Percentiles rank a stretch among this genome's conserved stretches.
phyloP scores from a whole-genome alignment of 176 grass and related monocot genomes.

The Eleusine indica region DNA sequence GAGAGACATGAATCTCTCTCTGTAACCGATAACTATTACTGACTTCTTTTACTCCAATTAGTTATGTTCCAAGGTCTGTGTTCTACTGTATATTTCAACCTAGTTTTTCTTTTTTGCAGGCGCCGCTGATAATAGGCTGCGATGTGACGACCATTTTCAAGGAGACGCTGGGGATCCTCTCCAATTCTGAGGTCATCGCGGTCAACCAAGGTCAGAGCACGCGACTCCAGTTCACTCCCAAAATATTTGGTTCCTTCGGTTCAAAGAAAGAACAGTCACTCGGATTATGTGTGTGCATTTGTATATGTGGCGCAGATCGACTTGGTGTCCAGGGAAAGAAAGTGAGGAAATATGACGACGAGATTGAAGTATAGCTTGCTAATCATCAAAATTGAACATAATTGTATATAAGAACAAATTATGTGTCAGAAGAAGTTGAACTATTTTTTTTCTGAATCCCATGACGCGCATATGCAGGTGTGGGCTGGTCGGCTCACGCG shows the following conservation, averaged over 20 bases:
- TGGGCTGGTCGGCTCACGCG: constrained; percentile 60
- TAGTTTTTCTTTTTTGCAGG: constrained; percentile 23
- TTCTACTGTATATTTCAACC: too few species aligned
- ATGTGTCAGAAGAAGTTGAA: neutral
- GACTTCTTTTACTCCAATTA: too few species aligned
- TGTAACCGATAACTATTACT: too few species aligned
- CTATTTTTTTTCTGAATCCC: neutral
- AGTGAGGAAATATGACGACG: constrained; percentile 55
- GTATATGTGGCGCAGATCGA: constrained; percentile 46
- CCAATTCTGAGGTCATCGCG: constrained; percentile 33
- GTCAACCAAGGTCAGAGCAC: constrained; percentile 67
- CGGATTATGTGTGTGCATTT: neutral
- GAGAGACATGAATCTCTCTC: too few species aligned
- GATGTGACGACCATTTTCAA: constrained; percentile 57
- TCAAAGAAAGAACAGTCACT: too few species aligned
- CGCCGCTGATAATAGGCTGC: constrained; percentile 79
- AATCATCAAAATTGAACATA: neutral
- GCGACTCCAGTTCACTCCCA: too few species aligned
- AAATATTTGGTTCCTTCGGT: too few species aligned
- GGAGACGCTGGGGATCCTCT: constrained; percentile 44
- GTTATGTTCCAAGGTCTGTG: neutral
- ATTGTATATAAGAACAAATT: too few species aligned
- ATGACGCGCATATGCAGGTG: constrained; percentile 40
- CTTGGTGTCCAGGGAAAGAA: constrained; percentile 69
- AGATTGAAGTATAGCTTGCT: constrained; percentile 46